A percentile compares a stretch with the other conserved stretches of the same genome.
phyloP scores from a whole-genome alignment of 108 stramenopile genomes.

The Conticribra guillardii region DNA sequence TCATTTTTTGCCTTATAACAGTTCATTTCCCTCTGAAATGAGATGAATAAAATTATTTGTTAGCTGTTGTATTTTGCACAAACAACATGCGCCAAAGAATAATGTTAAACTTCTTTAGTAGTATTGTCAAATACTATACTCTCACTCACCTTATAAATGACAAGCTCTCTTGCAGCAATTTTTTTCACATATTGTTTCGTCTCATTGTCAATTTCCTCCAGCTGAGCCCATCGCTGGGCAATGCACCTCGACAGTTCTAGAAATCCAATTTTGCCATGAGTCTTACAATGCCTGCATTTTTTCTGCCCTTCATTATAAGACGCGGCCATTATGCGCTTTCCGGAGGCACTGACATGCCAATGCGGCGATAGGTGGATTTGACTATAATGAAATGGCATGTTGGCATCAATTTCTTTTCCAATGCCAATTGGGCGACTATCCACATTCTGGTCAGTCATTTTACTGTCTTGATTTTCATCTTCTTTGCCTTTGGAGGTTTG shows the following conservation, averaged over 20 bases:
- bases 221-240: conserved; percentile 53
- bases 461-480: too few species aligned
- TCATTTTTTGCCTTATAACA: too few species aligned
- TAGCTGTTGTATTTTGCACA: neutral
- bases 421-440: conserved; percentile 8
- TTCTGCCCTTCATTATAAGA: too few species aligned
- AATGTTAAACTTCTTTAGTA: too few species aligned
- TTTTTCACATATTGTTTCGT: conserved; percentile 19
- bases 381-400: conserved; percentile 32
- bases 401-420: conserved; percentile 12
- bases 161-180: conserved; percentile 21
- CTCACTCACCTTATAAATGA: conserved; percentile 13
- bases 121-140: neutral
- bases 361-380: conserved; percentile 14
- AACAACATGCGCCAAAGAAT: neutral
- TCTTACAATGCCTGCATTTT: conserved; percentile 72
- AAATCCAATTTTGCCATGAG: conserved; percentile 78
- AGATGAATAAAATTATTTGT: neutral
- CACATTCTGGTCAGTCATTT: conserved; percentile 12
- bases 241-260: conserved; percentile 64
- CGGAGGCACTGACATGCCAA: conserved; percentile 22
- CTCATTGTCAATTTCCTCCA: conserved; percentile 21
- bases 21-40: too few species aligned
- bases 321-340: too few species aligned
- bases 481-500: conserved; percentile 11